These are phyloP conservation scores for Epichloe gansuensis DNA, from an alignment of 2,329 filamentous ascomycete genomes.

Conservation along the genomic window DNA sequence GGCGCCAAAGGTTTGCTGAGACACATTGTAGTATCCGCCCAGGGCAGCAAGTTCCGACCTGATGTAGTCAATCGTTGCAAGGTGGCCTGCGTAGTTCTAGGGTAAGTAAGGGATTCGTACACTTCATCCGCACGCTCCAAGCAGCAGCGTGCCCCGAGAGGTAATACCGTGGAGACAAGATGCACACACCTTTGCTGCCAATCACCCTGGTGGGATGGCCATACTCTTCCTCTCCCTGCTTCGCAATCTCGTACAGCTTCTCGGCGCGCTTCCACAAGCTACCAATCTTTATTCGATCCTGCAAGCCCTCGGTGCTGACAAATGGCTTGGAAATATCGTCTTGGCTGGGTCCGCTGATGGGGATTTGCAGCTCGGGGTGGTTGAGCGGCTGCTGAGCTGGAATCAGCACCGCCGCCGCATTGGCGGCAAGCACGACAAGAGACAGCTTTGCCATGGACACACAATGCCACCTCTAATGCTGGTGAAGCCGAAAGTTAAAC, in stretches of 20 bases:
- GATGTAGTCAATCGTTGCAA: slow-evolving; percentile 53
- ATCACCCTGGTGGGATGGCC: slow-evolving; percentile 61
- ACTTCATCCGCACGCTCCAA: neutral
- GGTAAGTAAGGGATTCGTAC: neutral
- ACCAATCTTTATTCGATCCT: slow-evolving; percentile 41
- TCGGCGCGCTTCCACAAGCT: slow-evolving; percentile 48
- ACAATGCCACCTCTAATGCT: neutral
- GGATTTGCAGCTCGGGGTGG: neutral
- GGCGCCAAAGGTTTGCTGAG: slow-evolving; percentile 52
- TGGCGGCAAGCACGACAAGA: neutral
- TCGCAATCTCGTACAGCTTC: slow-evolving; percentile 49
- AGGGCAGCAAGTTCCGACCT: slow-evolving; percentile 40
- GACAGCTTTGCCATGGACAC: neutral
- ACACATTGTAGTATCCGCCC: slow-evolving; percentile 48
- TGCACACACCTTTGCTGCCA: slow-evolving; percentile 43
- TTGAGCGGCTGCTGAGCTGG: neutral
- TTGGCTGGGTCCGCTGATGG: neutral
- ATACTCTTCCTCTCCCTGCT: slow-evolving; percentile 46
- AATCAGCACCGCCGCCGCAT: neutral
- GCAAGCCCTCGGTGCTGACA: slow-evolving; percentile 42
- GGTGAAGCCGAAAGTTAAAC: too few relatives aligned
- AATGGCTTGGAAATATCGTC: slow-evolving; percentile 21
- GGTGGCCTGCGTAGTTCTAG: slow-evolving; percentile 35
- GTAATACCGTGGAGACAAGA: too few relatives aligned
- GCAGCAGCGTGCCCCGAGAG: too few relatives aligned